These are phyloP conservation scores for Thalia dealbata DNA, from an alignment of 176 grass and related monocot genomes.

Conservation along the genomic window DNA sequence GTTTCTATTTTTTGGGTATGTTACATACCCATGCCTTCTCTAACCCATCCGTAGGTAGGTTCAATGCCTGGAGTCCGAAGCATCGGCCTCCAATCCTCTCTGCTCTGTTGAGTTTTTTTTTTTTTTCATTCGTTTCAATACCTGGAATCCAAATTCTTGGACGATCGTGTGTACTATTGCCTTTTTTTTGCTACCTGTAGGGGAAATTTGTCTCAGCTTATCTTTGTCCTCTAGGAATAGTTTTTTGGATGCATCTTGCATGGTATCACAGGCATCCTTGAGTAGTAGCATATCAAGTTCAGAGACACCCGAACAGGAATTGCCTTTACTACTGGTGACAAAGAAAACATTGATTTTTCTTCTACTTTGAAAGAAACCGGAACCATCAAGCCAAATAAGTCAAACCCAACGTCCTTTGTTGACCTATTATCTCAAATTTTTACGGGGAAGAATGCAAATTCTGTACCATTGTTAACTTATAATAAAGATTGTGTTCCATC, in stretches of 20 bases:
- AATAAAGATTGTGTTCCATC: slow-evolving; percentile 7
- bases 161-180: too few relatives aligned
- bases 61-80: too few relatives aligned
- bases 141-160: not conserved
- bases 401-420: slow-evolving; percentile 34
- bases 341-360: too few relatives aligned
- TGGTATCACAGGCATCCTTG: not conserved
- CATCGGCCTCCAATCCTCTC: not conserved
- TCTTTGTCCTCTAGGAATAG: slow-evolving; percentile 30
- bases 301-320: slow-evolving; percentile 3
- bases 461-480: slow-evolving; percentile 5
- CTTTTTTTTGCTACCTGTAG: slow-evolving; percentile 43
- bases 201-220: slow-evolving; percentile 65
- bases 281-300: not conserved
- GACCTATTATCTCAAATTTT: slow-evolving; percentile 49
- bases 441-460: slow-evolving; percentile 32
- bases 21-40: not conserved
- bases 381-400: slow-evolving; percentile 26
- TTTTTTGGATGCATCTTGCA: not conserved
- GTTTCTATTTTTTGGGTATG: too few relatives aligned
- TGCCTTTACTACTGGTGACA: not conserved
- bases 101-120: too few relatives aligned
- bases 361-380: slow-evolving; percentile 14
- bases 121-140: not conserved
- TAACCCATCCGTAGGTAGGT: not conserved